Conservation (phyloP, 2,329 filamentous ascomycete species). For the Trichoderma gracile region DNA sequence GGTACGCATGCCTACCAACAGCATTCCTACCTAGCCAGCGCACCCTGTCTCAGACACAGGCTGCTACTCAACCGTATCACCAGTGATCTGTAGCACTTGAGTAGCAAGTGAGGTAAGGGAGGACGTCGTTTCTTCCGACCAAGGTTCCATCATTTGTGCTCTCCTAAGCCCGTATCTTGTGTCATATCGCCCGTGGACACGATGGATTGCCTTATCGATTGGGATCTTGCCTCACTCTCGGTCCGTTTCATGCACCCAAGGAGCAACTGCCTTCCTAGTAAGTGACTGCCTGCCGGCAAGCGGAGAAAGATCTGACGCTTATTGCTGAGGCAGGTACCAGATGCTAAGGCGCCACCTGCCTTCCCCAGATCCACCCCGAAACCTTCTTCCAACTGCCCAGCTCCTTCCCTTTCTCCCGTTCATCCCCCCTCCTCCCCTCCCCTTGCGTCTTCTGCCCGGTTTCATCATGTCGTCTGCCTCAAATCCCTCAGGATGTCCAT, state of each 20-base stretch:
- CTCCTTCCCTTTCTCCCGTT: conserved; percentile 12
- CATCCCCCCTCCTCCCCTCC: background rate
- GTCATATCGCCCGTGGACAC: too few relatives aligned
- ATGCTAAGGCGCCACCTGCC: conserved; percentile 24
- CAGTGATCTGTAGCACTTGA: background rate
- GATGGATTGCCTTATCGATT: too few relatives aligned
- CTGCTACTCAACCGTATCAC: too few relatives aligned
- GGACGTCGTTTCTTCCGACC: background rate
- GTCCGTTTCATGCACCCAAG: background rate
- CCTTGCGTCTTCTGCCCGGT: background rate
- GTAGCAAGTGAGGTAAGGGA: background rate
- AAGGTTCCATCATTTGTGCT: background rate
- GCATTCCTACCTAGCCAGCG: background rate
- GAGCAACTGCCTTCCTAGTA: background rate
- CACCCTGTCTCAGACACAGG: background rate
- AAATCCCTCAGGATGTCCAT: background rate
- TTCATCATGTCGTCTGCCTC: background rate
- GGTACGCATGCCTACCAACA: too few relatives aligned
- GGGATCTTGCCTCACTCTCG: background rate
- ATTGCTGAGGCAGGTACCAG: conserved; percentile 25
- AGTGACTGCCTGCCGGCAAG: conserved; percentile 14
- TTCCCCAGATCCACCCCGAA: conserved; percentile 23
- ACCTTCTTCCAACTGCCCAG: conserved; percentile 27
- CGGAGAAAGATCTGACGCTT: conserved; percentile 24
- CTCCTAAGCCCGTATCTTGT: background rate